Evolutionary conservation across 2,329 filamentous ascomycete species (phyloP).

Genomic region (Xylariaceae sp.): DNA sequence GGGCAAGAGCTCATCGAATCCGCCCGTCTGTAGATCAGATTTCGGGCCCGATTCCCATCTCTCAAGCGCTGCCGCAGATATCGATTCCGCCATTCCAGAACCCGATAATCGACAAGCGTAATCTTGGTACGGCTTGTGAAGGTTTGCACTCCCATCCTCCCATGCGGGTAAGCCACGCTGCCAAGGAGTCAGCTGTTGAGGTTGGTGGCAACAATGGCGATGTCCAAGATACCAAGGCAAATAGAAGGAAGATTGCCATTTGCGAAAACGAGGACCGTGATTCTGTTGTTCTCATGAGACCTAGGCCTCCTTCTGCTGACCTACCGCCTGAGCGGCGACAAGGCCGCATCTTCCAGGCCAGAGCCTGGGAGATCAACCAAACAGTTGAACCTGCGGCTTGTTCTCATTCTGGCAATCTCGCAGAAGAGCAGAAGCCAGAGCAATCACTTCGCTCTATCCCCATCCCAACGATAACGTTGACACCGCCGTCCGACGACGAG

Average conservation of each 20-base stretch:
- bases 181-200: neutral
- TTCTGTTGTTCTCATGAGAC: neutral
- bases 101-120: conserved; percentile 2
- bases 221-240: neutral
- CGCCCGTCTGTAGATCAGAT: neutral
- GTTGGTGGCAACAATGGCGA: neutral
- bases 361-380: neutral
- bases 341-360: conserved; percentile 6
- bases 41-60: neutral
- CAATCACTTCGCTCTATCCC: neutral
- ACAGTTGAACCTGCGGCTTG: neutral
- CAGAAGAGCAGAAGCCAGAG: neutral
- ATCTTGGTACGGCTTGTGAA: conserved; percentile 19
- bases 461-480: conserved; percentile 15
- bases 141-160: conserved; percentile 26
- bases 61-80: neutral
- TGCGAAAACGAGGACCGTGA: neutral
- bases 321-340: conserved; percentile 13
- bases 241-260: neutral
- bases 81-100: neutral
- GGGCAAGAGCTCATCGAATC: neutral
- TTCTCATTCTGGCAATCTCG: neutral
- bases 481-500: conserved; percentile 10
- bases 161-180: neutral
- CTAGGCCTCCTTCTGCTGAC: neutral